Conservation (phyloP, 2,329 filamentous ascomycete genomes). For the Ophiostoma himal-ulmi region DNA sequence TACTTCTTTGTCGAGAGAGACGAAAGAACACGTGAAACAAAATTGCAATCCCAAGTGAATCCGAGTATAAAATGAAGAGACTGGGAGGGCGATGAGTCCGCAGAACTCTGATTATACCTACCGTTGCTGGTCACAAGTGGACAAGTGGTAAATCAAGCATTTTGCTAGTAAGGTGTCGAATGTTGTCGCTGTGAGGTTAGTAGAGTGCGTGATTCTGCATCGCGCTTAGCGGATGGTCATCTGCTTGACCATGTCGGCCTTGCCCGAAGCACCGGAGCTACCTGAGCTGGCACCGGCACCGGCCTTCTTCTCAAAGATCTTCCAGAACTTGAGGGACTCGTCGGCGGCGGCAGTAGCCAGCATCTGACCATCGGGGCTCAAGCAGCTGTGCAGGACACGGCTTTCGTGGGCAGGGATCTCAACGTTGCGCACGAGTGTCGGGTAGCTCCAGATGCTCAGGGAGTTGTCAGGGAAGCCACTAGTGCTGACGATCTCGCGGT, state of each 20-base stretch:
- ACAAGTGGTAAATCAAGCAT: slow-evolving; percentile 19
- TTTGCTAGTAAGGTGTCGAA: slow-evolving; percentile 14
- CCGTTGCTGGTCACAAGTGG: slow-evolving; percentile 33
- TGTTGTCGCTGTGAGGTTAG: slow-evolving; percentile 21
- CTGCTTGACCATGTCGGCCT: slow-evolving; percentile 84
- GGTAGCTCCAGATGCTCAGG: slow-evolving; percentile 98
- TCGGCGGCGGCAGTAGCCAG: slow-evolving; percentile 93
- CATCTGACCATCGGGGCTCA: slow-evolving; percentile 97
- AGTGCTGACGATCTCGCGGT: slow-evolving; percentile 96
- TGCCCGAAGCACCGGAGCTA: slow-evolving; percentile 62
- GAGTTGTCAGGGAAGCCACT: slow-evolving; percentile 99
- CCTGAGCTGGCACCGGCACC: slow-evolving; percentile 61
- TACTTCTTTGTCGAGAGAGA: slow-evolving; percentile 21
- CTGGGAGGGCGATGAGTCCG: slow-evolving; percentile 5
- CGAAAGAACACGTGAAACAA: slow-evolving; percentile 23
- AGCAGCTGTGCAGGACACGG: slow-evolving; percentile 89
- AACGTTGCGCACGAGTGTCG: slow-evolving; percentile 90
- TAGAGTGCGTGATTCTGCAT: neutral
- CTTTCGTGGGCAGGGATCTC: slow-evolving; percentile 98
- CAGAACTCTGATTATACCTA: slow-evolving; percentile 38
- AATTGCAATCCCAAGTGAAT: slow-evolving; percentile 23
- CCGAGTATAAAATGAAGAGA: slow-evolving; percentile 21
- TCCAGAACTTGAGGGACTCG: slow-evolving; percentile 99
- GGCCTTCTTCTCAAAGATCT: slow-evolving; percentile 98
- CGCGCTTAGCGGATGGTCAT: slow-evolving; percentile 79